Evolutionary conservation across 2,329 filamentous ascomycete species (phyloP), one percentile per base, ranked within the genome.

Genomic region (Westerdykella aurantiaca): DNA sequence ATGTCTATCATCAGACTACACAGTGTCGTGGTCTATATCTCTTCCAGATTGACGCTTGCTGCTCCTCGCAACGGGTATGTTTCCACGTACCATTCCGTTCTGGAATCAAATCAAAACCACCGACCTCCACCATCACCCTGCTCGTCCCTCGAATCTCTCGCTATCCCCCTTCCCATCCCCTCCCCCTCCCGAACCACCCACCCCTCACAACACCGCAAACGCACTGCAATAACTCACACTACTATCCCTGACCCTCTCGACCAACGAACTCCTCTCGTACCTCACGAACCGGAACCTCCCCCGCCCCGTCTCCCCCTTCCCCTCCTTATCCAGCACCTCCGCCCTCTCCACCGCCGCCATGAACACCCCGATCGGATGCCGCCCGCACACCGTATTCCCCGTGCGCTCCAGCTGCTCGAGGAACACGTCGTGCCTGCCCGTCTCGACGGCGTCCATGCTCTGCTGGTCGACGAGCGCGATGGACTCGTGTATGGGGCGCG

Each of bases 221-320:
- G 89, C 93, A 63, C 90, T 91, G 3, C 87, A 89, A 67, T 98
- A 98, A 69, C 90, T 96, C 41, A 98, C 93, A 55, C 90, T 96
- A 53, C 83, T 93, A 51, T 95, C 88, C 13, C 63, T 67, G 1
- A 83, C 73, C 23, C 75, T 74, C 52, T 78, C 74, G 3, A 86
- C 85, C 65, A 94, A 71, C 47, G 81, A 83, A 68, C 91, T 98
- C 47, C 90, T 80, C 62, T 95, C 83, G 66, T 98, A 98, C 58
- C 85, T 76, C 44, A 95, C 76, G 58, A 97, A 88, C 55, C 78
- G 81, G 67, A 97, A 94, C 41, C 65, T 74, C 4, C 80, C 73
- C 45, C 68, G 69, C 53, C 52, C 59, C 42, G 41, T 62, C 60
- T 13, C 49, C 60, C 48, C 49, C 46, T 42, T 62, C 61, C 9